Evolutionary conservation across 148 eudicot species (phyloP).

Genomic region (Rhododendron ferrugineum): DNA sequence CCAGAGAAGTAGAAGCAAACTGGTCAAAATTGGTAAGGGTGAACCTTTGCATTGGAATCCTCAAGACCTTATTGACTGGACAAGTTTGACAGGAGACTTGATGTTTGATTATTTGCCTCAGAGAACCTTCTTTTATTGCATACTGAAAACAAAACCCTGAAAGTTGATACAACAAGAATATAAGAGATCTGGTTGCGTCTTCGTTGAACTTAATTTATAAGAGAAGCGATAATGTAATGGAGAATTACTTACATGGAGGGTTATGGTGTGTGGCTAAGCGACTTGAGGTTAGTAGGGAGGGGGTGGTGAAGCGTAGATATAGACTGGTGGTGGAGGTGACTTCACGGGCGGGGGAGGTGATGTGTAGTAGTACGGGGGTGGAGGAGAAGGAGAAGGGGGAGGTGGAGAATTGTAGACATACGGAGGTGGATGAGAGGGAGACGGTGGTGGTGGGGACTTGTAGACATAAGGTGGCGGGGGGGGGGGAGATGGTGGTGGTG

Average conservation of each 20-base stretch:
- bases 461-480: too few species aligned
- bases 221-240: neutral
- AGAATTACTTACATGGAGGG: constrained; percentile 20
- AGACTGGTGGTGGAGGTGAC: constrained; percentile 35
- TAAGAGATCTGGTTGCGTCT: neutral
- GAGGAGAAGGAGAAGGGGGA: constrained; percentile 26
- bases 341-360: constrained; percentile 38
- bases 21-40: constrained; percentile 9
- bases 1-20: constrained; percentile 23
- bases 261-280: neutral
- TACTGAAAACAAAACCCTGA: constrained; percentile 17
- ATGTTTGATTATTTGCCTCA: neutral
- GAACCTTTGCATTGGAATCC: neutral
- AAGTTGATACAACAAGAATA: neutral
- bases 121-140: constrained; percentile 13
- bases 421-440: constrained; percentile 26
- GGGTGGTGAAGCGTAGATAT: constrained; percentile 41
- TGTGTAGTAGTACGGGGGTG: constrained; percentile 24
- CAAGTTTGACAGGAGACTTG: neutral
- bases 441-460: neutral
- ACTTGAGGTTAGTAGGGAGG: constrained; percentile 37
- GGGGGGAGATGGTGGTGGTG: constrained; percentile 20
- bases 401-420: constrained; percentile 25
- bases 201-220: too few species aligned
- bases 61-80: neutral